Base-by-base conservation (phyloP, 305 asterid species). In the Plantago rigida region DNA sequence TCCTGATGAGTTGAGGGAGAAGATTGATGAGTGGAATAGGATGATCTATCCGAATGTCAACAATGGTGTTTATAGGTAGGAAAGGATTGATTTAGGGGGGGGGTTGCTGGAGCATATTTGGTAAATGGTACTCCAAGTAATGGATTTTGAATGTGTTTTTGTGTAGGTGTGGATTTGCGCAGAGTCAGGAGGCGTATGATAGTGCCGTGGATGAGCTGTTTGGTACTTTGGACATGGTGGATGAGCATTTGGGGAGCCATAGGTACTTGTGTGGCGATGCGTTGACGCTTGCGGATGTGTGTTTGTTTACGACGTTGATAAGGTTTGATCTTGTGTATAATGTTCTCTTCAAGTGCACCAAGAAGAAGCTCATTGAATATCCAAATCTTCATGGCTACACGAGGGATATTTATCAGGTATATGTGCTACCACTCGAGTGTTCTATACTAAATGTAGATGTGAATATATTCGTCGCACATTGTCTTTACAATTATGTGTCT, bases 161-260 rank as follows among this genome's bases (percentile, higher is more conserved):
- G 19, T 60, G 69, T 42, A 87, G 98, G 79, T 91, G 96, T 52
- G 96, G 96, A 53, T 91, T 91, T 70, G 98, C 98, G 1, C 94
- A 88, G 69, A 88, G 87, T 69, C 96, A 91, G 66, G 93, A 79
- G 67, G 96, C 96, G 0, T 91, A 91, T 46, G 84, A 91, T 39
- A 56, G 5, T 0, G 87, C 96, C 0, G 93, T 78, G 9, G 76
- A 70, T 0, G 88, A 79, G 56, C 34, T 91, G 80, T 91, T 88
- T 41, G 42, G 60, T 9, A 70, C 93, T 11, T 59, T 86, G 52
- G 94, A 86, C 47, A 73, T 50, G 83, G 67, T 86, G 26, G 91
- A 91, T 59, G 84, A 83, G 69, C 93, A 88, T 69, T 78, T 91
- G 72, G 77, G 80, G 47, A 58, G 70, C 1, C 55, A 47, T 0